Evolutionary conservation across 768 basidiomycete genomes (phyloP), one percentile per base, ranked within the genome.

Genomic region (Rhodotorula kratochvilovae): DNA sequence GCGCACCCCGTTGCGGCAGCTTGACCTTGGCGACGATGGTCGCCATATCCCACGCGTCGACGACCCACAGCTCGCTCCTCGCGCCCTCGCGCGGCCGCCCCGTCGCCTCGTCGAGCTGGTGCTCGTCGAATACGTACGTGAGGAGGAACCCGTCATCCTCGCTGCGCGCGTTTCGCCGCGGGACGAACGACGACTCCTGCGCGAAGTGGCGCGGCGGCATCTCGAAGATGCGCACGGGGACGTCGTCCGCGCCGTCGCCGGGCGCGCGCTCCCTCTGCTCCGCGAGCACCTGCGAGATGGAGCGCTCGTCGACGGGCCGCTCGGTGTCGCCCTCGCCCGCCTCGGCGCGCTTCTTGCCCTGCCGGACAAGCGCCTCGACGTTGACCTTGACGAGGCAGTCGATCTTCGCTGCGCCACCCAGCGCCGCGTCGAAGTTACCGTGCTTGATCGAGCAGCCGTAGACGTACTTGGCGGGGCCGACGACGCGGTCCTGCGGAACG

Each of bases 351-450:
- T 66, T 39, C n/a, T 68, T 66, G 63, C 81, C 81, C 42, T 58
- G 51, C 23, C 29, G 45, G 21, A 78, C 78, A 54, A 82, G 74
- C 21, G 71, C 61, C 17, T 76, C 48, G 21, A 80, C 81, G 67
- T 82, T 77, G 46, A 81, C 42, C 76, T 81, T 81, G 73, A 81
- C 81, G n/a, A 82, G 66, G 60, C 80, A 80, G 62, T 82, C 82
- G n/a, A 82, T 81, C 67, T 82, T 82, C 7, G 80, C 80, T 6
- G 80, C 82, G 17, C 79, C 79, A 13, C 81, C 81, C 29, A 82
- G 68, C 11, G 81, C 78, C 35, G 80, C 80, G 62, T 81, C 81
- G 63, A 81, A 82, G 15, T 76, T 77, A 21, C 82, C 81, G 19
- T 76, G 67, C 39, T 76, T 73, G 78, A 82, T 79, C n/a, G 80